A percentile compares a stretch with the other conserved stretches of the same genome.
Evolutionary conservation across 495 filamentous ascomycete species (phyloP).

Genomic region (Evernia prunastri): DNA sequence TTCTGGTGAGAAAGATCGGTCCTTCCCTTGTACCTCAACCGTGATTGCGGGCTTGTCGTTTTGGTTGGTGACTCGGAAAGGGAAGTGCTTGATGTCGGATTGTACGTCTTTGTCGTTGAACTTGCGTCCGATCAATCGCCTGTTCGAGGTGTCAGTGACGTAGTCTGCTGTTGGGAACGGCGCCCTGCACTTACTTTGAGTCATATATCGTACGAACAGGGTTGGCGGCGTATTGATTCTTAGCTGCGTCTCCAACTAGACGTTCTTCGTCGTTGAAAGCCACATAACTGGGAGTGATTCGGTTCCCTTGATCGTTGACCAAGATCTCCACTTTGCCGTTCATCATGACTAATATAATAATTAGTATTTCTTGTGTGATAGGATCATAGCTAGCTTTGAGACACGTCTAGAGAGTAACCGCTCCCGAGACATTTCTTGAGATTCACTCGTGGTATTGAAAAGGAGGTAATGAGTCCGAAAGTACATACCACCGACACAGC

Average conservation of each 20-base stretch:
- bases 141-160: background rate
- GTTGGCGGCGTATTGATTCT: constrained; percentile 98
- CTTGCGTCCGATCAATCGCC: constrained; percentile 81
- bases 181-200: constrained; percentile 49
- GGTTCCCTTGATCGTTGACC: constrained; percentile 97
- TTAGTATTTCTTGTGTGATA: too few species aligned
- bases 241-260: constrained; percentile 95
- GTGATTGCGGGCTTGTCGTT: constrained; percentile 75
- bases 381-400: too few species aligned
- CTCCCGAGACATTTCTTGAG: too few species aligned
- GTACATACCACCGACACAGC: constrained; percentile 97
- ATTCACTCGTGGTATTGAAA: too few species aligned
- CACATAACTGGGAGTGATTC: constrained; percentile 97
- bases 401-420: too few species aligned
- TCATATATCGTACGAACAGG: constrained; percentile 85
- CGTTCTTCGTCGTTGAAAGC: constrained; percentile 98
- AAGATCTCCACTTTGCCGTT: constrained; percentile 97
- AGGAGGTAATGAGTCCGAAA: too few species aligned
- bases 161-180: background rate
- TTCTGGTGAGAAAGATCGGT: constrained; percentile 78
- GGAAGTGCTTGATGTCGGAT: constrained; percentile 81
- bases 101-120: constrained; percentile 81
- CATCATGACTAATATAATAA: too few species aligned
- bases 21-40: constrained; percentile 65
- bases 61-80: constrained; percentile 76